Evolutionary conservation across 345 rosid genomes (phyloP).

Genomic region (Iberis pinnata): DNA sequence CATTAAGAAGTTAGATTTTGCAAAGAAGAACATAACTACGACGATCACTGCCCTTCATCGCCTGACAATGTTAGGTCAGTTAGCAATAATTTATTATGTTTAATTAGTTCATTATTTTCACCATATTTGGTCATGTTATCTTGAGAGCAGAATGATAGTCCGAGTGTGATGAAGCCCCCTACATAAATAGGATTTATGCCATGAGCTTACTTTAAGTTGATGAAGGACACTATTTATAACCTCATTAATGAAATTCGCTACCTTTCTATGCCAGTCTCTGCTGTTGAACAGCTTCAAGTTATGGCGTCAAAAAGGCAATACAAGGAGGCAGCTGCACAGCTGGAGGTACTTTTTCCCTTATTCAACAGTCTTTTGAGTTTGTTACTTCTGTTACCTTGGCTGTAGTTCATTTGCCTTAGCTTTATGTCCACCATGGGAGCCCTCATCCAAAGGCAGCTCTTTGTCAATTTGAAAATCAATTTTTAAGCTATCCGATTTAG

Average conservation of each 20-base stretch:
- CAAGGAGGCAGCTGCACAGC: conserved; percentile 96
- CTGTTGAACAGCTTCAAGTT: conserved; percentile 96
- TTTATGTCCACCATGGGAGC: conserved; percentile 8
- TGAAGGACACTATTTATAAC: conserved; percentile 1
- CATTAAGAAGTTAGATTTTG: conserved; percentile 96
- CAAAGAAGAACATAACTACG: conserved; percentile 96
- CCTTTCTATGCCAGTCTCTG: conserved; percentile 62
- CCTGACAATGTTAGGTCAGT: conserved; percentile 93
- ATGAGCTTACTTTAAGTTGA: background rate
- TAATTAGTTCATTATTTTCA: background rate
- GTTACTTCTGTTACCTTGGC: conserved; percentile 1
- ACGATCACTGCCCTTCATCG: conserved; percentile 99
- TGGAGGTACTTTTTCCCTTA: conserved; percentile 60
- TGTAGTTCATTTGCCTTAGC: conserved; percentile 6
- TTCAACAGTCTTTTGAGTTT: background rate
- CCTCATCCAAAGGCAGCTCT: background rate
- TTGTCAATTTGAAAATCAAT: conserved; percentile 8
- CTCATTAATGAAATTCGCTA: conserved; percentile 22
- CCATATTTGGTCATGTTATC: background rate
- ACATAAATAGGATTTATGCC: background rate
- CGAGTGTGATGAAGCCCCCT: background rate
- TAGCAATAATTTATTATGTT: background rate
- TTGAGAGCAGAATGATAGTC: conserved; percentile 2
- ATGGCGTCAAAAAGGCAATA: conserved; percentile 98
- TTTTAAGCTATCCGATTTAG: background rate